These are phyloP conservation scores for Terana coerulea DNA, from an alignment of 768 basidiomycete genomes.

Conservation along the genomic window DNA sequence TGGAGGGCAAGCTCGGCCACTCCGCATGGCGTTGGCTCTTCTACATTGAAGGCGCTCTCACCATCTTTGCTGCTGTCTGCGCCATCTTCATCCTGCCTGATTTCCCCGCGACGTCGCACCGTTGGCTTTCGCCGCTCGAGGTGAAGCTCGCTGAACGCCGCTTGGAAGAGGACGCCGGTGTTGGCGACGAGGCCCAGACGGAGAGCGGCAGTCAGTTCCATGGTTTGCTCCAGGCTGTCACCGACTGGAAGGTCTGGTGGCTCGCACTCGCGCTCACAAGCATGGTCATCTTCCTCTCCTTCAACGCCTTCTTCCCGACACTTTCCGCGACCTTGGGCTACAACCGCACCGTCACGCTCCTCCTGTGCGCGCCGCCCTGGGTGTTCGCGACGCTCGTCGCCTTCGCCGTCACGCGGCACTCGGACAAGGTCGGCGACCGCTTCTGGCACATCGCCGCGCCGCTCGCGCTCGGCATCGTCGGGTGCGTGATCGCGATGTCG, in stretches of 20 bases:
- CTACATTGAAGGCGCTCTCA: slow-evolving; percentile 61
- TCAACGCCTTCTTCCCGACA: slow-evolving; percentile 81
- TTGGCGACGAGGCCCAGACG: slow-evolving; percentile 45
- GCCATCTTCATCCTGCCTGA: slow-evolving; percentile 70
- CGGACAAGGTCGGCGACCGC: slow-evolving; percentile 68
- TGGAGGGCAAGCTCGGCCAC: slow-evolving; percentile 66
- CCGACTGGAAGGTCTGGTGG: slow-evolving; percentile 86
- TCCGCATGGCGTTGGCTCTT: slow-evolving; percentile 84
- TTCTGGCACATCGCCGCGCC: slow-evolving; percentile 61
- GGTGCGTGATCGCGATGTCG: slow-evolving; percentile 61
- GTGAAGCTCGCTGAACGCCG: slow-evolving; percentile 51
- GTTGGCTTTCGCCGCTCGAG: slow-evolving; percentile 61
- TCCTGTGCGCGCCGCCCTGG: slow-evolving; percentile 81
- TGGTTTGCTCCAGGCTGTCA: slow-evolving; percentile 57
- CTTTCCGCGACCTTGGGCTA: slow-evolving; percentile 70
- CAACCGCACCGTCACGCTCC: slow-evolving; percentile 56
- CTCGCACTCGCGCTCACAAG: slow-evolving; percentile 60
- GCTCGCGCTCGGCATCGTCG: slow-evolving; percentile 56
- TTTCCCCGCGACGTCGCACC: slow-evolving; percentile 55
- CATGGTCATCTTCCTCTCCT: slow-evolving; percentile 61
- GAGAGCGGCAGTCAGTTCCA: slow-evolving; percentile 32
- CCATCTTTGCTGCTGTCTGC: slow-evolving; percentile 46
- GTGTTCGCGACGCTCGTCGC: slow-evolving; percentile 55
- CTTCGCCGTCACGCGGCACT: slow-evolving; percentile 54
- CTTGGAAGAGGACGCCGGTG: slow-evolving; percentile 62